Percentiles rank a stretch among this genome's conserved stretches.
These are phyloP conservation scores for Chimonanthus praecox DNA, from an alignment of 164 flowering plant species.

Conservation along the genomic window DNA sequence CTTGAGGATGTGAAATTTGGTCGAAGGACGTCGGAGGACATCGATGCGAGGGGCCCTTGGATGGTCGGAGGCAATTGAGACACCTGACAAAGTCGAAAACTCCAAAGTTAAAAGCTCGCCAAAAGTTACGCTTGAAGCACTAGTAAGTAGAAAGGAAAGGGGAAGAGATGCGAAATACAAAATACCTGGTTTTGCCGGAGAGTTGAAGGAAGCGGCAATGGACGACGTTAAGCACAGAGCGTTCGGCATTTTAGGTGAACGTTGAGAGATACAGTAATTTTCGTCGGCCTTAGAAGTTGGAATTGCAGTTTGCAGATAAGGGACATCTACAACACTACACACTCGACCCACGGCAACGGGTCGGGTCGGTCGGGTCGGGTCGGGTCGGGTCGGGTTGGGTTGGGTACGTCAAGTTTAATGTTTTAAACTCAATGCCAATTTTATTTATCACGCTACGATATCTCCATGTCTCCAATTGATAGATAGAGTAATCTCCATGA, in stretches of 20 bases:
- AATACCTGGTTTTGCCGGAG: slow-evolving; percentile 41
- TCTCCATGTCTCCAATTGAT: no score
- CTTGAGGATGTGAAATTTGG: slow-evolving; percentile 31
- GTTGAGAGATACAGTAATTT: no score
- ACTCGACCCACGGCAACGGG: not conserved
- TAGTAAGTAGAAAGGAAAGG: slow-evolving; percentile 2
- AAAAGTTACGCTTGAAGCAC: not conserved
- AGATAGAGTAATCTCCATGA: no score
- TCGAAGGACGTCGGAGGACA: slow-evolving; percentile 11
- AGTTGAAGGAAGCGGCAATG: slow-evolving; percentile 26
- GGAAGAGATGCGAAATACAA: not conserved
- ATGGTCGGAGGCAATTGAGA: slow-evolving; percentile 23
- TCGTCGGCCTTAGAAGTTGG: no score
- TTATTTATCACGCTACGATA: no score
- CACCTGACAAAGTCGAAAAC: slow-evolving; percentile 20
- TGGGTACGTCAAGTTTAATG: not conserved
- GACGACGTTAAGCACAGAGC: slow-evolving; percentile 29
- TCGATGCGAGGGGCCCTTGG: slow-evolving; percentile 25
- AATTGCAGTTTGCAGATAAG: no score
- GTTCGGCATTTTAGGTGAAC: slow-evolving; percentile 31
- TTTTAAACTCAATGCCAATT: no score
- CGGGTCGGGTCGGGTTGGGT: not conserved
- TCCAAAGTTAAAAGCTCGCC: not conserved
- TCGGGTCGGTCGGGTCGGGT: not conserved
- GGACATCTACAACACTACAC: no score